Percentiles rank a stretch among this genome's conserved stretches.
Evolutionary conservation across 108 stramenopile genomes (phyloP).

Genomic region (Nitzschia inconspicua): DNA sequence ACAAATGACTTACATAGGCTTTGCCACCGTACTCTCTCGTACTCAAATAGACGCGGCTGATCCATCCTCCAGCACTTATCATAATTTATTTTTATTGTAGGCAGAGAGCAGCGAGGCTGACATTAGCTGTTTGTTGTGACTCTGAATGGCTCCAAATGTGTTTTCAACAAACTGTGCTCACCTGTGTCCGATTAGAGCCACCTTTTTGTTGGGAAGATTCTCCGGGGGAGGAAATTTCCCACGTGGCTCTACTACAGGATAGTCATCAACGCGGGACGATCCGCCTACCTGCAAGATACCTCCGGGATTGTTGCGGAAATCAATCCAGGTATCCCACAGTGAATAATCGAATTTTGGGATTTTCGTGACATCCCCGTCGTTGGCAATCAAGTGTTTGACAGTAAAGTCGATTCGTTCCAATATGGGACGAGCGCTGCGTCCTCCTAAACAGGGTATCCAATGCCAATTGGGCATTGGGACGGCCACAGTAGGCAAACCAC

Average conservation of each 20-base stretch:
- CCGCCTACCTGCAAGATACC: constrained; percentile 64
- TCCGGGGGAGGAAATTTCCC: constrained; percentile 40
- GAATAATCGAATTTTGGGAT: constrained; percentile 53
- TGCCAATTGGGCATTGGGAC: constrained; percentile 75
- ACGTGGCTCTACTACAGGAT: constrained; percentile 57
- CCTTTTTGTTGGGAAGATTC: constrained; percentile 29
- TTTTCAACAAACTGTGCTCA: not conserved
- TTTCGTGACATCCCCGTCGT: constrained; percentile 9
- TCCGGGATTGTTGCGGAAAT: constrained; percentile 66
- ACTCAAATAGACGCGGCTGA: constrained; percentile 56
- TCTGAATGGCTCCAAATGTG: not conserved
- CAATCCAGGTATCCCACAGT: constrained; percentile 41
- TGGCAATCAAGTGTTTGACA: constrained; percentile 54
- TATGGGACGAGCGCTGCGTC: constrained; percentile 62
- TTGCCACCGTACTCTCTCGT: constrained; percentile 60
- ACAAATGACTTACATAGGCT: too few relatives aligned
- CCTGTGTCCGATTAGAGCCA: constrained; percentile 19
- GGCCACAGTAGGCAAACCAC: constrained; percentile 57
- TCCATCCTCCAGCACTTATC: constrained; percentile 70
- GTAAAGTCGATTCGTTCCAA: constrained; percentile 67
- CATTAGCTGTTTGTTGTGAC: not conserved
- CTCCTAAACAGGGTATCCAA: constrained; percentile 72
- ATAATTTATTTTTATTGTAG: constrained; percentile 20
- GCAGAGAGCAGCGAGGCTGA: constrained; percentile 19
- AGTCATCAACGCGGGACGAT: constrained; percentile 49